Base-by-base conservation (phyloP, 768 basidiomycete genomes). In the Calocera viscosa region DNA sequence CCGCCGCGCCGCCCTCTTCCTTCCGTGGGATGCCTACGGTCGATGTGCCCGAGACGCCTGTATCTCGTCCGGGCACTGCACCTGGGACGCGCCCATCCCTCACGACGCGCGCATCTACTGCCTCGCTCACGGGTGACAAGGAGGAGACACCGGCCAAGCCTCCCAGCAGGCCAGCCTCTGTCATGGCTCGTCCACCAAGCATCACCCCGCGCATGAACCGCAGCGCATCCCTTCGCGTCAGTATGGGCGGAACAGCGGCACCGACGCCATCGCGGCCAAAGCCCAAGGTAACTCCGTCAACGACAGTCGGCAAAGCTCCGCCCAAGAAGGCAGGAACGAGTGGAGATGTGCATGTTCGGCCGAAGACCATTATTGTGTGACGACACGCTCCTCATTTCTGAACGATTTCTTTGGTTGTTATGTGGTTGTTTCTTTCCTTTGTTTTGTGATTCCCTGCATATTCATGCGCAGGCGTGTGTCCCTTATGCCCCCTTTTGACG, bases 191-290 rank as follows among this genome's bases (percentile, higher is more conserved):
- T 69, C 76, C 53, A 1, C 89, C 90, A 1, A 78, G 80, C 2
- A 88, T 91, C 68, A 74, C 75, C 10, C 91, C 90, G 8, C 80
- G 88, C 65, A 82, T 79, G 68, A 93, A 93, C 75, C 85, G 82
- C 74, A 90, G 86, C 71, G 89, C 91, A 1, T 76, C 83, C 5
- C 74, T 92, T 65, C 80, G 90, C 26, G 83, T 80, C 12, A 86
- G 86, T 68, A 90, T 60, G 30, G 90, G 78, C 80, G 83, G 77
- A 86, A 65, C 64, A 30, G 63, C 16, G 49, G 47, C 38, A 66
- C 63, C 49, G 63, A 65, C 26, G 32, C 64, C 64, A 65, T 43
- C 41, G 43, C 11, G 10, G 53, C 14, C 53, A 14, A 60, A 26
- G 53, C 22, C 53, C 30, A 60, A 60, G 53, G 26, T 32, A 5